A percentile compares a stretch with the other conserved stretches of the same genome.
Conservation (phyloP, 768 basidiomycete species). For the Ramaria sp. region DNA sequence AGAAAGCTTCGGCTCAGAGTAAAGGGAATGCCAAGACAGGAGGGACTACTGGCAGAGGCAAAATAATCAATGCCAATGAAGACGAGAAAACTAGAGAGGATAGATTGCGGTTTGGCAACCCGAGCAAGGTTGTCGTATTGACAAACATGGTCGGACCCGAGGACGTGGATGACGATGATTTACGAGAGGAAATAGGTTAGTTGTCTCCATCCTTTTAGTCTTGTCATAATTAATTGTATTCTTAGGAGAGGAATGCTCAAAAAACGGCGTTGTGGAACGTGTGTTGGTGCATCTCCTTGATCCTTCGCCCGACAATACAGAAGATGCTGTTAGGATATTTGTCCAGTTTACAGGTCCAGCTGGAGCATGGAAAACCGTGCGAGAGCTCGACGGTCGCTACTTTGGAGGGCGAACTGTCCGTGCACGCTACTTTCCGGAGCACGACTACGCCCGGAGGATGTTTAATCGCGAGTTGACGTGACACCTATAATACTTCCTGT, state of each 20-base stretch:
- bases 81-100: conserved; percentile 72
- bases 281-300: conserved; percentile 74
- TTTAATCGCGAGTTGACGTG: neutral
- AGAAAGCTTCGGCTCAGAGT: conserved; percentile 37
- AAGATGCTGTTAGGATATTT: conserved; percentile 88
- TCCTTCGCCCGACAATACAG: conserved; percentile 50
- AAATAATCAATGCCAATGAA: conserved; percentile 84
- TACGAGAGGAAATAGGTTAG: conserved; percentile 81
- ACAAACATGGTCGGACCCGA: conserved; percentile 83
- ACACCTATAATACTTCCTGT: neutral
- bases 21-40: conserved; percentile 26
- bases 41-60: conserved; percentile 63
- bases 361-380: conserved; percentile 92
- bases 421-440: conserved; percentile 73
- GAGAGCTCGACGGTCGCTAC: conserved; percentile 85
- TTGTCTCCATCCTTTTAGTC: conserved; percentile 10
- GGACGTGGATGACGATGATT: conserved; percentile 75
- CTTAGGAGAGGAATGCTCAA: conserved; percentile 81
- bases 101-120: conserved; percentile 71
- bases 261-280: conserved; percentile 85
- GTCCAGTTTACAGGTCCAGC: conserved; percentile 84
- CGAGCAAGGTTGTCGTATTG: conserved; percentile 81
- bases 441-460: conserved; percentile 11
- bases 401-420: conserved; percentile 81
- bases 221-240: neutral